Evolutionary conservation across 495 filamentous ascomycete species (phyloP), one percentile per base, ranked within the genome.

Genomic region (Ascodesmis nigricans): DNA sequence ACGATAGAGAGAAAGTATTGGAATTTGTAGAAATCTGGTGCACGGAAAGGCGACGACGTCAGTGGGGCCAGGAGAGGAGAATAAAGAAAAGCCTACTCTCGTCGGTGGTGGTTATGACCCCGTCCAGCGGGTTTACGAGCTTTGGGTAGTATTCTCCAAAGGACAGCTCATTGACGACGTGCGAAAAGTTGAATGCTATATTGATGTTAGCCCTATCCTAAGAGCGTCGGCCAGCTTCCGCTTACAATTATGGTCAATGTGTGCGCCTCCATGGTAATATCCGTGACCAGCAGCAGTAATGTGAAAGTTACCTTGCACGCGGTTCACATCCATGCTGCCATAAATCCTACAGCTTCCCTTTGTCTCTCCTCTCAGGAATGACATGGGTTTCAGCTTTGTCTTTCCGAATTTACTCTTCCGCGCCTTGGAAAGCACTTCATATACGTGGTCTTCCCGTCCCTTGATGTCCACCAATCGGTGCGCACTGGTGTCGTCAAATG

Each of bases 1-100:
- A 99, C 87, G 24, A 99, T 61, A 37, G 80, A 92, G 54, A 92
- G 71, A 64, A 87, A 95, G 67, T 99, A 99, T 60, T 99, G 87
- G 64, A 74, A 93, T 58, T 84, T 87, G 66, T 78, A 74, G 64
- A 93, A 95, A 63, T 93, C 65, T 31, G 46, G n/a, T 35, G 14
- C 61, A 44, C 0, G 13, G 0, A 1, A 31, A n/a, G 2, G 15
- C 31, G 16, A 37, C 24, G 9, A 11, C 13, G 14, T 2, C 1
- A 4, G 8, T 5, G 0, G 13, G 5, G 26, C 1, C 9, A 2
- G 11, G 5, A 9, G 10, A 4, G 27, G 4, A 2, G 24, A 31
- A 6, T n/a, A 9, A 17, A 11, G 33, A 25, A 11, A 11, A 26
- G 22, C 3, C 3, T 36, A 36, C 34, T 31, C 14, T 42, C 30